Base-by-base conservation (phyloP, 257 asterid species). In the Linderniella brevidens region DNA sequence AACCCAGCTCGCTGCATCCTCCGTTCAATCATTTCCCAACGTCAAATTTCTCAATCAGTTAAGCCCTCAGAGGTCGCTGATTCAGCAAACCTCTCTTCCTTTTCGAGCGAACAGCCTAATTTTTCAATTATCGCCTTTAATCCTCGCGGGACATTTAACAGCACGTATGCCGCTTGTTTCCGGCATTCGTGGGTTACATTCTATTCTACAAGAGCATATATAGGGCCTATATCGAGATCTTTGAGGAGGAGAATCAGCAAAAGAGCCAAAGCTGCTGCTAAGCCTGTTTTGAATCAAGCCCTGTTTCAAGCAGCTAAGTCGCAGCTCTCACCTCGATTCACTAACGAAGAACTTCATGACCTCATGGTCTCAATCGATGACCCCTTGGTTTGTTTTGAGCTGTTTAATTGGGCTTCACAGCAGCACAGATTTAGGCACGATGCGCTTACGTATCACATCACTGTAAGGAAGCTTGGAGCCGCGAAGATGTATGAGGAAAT, bases 371-470 rank as follows among this genome's bases (percentile, higher is more conserved):
- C 58, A 18, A 77, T 73, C 20, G 62, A 66, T 17, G 93, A 83
- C 40, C 93, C 93, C 17, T 50, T 87, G 38, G 76, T 87, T 43
- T 83, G 93, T 62, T 65, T 80, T 14, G 97, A 87, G 83, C 64
- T 87, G 53, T 83, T 80, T 64, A 87, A 80, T 58, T 83, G 97
- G 97, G 97, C 97, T 0, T 62, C 90, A 0, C 72, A 78, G 19
- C 93, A 87, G 66, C 95, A 80, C 58, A 70, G 95, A 60, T 87
- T 82, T 49, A 64, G 74, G 67, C 97, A 87, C 63, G 53, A 55
- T 60, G 83, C 60, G 46, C 59, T 61, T 16, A 80, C 92, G 0
- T 78, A 54, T 53, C 95, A 80, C 60, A 20, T 76, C 13, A 71
- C 80, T 0, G 74, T 87, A 62, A 75, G 72, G 67, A 76, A 73